Evolutionary conservation across 257 asterid genomes (phyloP).

Genomic region (Solanum megistacrolobum): DNA sequence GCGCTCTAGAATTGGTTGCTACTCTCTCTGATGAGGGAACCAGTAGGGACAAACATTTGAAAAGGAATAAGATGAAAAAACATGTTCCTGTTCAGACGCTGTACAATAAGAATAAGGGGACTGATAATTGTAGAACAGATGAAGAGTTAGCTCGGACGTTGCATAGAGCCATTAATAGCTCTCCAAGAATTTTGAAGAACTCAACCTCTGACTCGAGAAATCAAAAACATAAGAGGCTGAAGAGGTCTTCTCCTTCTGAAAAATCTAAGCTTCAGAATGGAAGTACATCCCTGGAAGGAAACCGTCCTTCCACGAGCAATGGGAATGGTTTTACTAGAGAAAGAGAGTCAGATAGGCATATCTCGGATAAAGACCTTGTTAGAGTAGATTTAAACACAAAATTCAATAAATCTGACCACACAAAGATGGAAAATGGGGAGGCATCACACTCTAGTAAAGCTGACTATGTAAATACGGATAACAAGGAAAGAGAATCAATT

Average conservation of each 20-base stretch:
- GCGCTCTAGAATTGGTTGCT: constrained; percentile 73
- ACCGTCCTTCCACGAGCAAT: constrained; percentile 9
- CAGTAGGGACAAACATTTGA: constrained; percentile 18
- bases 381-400: constrained; percentile 42
- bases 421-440: constrained; percentile 26
- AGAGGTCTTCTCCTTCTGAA: constrained; percentile 18
- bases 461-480: constrained; percentile 28
- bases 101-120: constrained; percentile 45
- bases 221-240: constrained; percentile 49
- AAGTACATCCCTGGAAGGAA: constrained; percentile 19
- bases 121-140: constrained; percentile 36
- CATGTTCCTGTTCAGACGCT: constrained; percentile 46
- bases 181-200: constrained; percentile 58
- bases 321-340: constrained; percentile 24
- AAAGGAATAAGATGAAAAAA: constrained; percentile 56
- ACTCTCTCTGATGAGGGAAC: constrained; percentile 37
- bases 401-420: constrained; percentile 15
- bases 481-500: constrained; percentile 20
- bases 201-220: constrained; percentile 27
- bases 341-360: constrained; percentile 18
- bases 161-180: constrained; percentile 57
- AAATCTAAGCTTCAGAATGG: constrained; percentile 11
- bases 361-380: constrained; percentile 22
- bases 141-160: constrained; percentile 64
- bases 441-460: constrained; percentile 15